Percentiles rank a stretch among this genome's conserved stretches.
phyloP scores from a whole-genome alignment of 192 early-diverging fungal species.

The Linnemannia zychae region DNA sequence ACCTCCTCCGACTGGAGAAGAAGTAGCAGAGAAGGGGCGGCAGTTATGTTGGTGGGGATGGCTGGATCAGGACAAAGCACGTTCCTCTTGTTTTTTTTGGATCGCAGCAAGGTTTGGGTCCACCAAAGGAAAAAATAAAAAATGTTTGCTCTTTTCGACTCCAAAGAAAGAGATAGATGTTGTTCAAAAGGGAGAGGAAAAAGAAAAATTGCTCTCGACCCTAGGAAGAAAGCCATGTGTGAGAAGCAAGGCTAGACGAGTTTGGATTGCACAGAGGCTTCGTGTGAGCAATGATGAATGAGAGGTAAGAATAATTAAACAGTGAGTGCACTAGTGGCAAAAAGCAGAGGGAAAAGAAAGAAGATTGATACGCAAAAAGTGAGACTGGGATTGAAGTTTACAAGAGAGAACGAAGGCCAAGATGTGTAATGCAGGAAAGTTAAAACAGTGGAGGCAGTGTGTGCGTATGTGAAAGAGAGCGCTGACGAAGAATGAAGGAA shows the following conservation, averaged over 20 bases:
- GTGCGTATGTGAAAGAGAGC: neutral
- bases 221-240: neutral
- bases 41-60: neutral
- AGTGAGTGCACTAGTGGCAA: neutral
- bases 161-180: neutral
- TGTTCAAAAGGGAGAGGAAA: neutral
- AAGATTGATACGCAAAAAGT: neutral
- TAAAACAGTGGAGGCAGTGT: neutral
- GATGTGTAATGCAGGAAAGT: neutral
- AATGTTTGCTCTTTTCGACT: slow-evolving; percentile 4
- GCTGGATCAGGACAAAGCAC: too few relatives aligned
- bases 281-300: neutral
- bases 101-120: too few relatives aligned
- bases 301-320: neutral
- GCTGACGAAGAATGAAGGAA: too few relatives aligned
- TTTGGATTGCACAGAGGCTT: neutral
- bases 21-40: neutral
- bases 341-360: neutral
- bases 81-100: too few relatives aligned
- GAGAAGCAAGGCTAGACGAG: neutral
- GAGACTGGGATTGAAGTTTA: neutral
- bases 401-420: neutral
- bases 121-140: too few relatives aligned
- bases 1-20: neutral
- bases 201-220: neutral